phyloP scores from a whole-genome alignment of 2,329 filamentous ascomycete species.

The Sarocladium strictum region DNA sequence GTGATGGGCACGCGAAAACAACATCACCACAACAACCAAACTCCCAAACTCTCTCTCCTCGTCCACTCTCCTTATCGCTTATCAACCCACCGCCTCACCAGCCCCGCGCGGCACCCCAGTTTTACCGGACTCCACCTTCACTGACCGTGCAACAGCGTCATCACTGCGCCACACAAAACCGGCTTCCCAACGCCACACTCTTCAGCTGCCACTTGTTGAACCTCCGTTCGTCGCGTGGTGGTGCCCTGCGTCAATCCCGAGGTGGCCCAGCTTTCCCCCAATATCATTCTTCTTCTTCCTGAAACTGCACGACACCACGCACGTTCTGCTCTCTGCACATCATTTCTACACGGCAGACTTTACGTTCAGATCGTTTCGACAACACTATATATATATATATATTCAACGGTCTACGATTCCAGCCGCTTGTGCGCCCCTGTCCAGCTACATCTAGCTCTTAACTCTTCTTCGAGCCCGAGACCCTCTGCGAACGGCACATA shows the following conservation, averaged over 20 bases:
- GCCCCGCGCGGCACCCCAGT: not conserved
- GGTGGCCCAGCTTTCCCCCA: not conserved
- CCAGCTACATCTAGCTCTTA: not conserved
- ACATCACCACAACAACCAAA: constrained; percentile 9
- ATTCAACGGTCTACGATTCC: no score
- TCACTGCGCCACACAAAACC: constrained; percentile 10
- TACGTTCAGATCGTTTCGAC: no score
- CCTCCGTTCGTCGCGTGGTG: constrained; percentile 1
- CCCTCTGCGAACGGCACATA: not conserved
- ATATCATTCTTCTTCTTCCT: no score
- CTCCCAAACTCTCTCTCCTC: not conserved
- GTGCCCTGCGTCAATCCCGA: not conserved
- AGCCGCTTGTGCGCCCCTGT: no score
- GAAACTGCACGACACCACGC: not conserved
- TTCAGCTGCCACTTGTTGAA: not conserved
- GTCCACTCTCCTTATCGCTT: not conserved
- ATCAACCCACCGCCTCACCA: not conserved
- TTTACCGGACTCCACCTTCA: not conserved
- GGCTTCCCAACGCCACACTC: constrained; percentile 7
- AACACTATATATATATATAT: no score
- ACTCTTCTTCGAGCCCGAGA: no score
- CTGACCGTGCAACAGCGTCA: constrained; percentile 3
- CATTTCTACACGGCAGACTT: no score
- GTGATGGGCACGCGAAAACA: constrained; percentile 2
- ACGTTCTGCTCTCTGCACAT: not conserved